A percentile compares a stretch with the other conserved stretches of the same genome.
Evolutionary conservation across 176 grass and related monocot species (phyloP).

Genomic region (Thinopyrum elongatum): DNA sequence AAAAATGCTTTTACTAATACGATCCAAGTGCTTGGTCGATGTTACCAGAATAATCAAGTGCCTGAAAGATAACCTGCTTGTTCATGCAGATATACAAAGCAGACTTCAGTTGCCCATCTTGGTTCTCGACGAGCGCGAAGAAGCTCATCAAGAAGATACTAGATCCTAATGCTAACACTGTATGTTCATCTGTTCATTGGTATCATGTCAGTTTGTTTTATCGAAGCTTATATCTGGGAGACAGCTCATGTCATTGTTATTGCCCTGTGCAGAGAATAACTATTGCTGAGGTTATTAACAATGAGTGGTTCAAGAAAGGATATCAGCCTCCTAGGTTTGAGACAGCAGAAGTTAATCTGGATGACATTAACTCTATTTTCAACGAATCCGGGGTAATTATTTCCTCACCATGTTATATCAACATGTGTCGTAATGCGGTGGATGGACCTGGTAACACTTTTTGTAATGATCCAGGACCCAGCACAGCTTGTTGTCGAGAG

Average conservation of each 20-base stretch:
- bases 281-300: constrained; percentile 67
- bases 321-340: constrained; percentile 80
- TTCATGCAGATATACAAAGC: constrained; percentile 87
- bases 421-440: not conserved
- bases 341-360: constrained; percentile 66
- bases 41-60: not conserved
- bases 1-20: not conserved
- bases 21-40: not conserved
- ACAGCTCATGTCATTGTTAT: not conserved
- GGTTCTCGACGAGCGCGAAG: constrained; percentile 94
- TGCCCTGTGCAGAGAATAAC: constrained; percentile 73
- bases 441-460: constrained; percentile 23
- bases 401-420: not conserved
- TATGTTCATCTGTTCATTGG: constrained; percentile 26
- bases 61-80: constrained; percentile 1
- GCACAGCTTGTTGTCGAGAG: constrained; percentile 89
- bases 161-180: constrained; percentile 77
- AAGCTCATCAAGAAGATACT: constrained; percentile 95
- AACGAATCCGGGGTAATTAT: constrained; percentile 59
- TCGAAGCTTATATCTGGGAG: not conserved
- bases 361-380: constrained; percentile 85
- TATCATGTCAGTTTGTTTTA: not conserved
- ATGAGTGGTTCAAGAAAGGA: constrained; percentile 98
- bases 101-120: constrained; percentile 81
- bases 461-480: constrained; percentile 44